Evolutionary conservation across 139 green algal species (phyloP), one percentile per base, ranked within the genome.

Genomic region (Edaphochlamys debaryana): DNA sequence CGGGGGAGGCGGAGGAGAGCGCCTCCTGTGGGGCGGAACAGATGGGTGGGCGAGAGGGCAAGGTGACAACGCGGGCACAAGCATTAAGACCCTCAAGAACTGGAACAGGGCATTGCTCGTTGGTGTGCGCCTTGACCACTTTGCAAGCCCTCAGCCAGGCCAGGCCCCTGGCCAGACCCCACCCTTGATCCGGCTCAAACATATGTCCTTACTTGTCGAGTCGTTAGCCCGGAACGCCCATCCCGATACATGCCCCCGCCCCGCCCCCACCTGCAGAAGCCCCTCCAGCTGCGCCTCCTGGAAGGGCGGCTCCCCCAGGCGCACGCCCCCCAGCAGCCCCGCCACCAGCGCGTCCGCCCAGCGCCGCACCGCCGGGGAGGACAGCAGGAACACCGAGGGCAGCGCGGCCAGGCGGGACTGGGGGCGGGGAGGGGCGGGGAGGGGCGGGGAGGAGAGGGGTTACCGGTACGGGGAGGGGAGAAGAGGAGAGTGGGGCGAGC

Each of bases 331-430:
- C 38, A 82, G 62, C 42, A 82, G 76, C 42, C 29, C 76, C 19
- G 22, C 56, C 50, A 82, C 76, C 62, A 82, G 62, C 3, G 42
- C 38, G 34, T 82, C 76, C 22, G 76, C 62, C 76, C 76, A 82
- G 63, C 17, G 30, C 38, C 76, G 76, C 5, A 66, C 76, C 23
- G 76, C 76, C 22, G 76, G 76, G 11, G 62, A 74, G 41, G 76
- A 73, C 6, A 82, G 63, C 63, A 73, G 41, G 76, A 82, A 82
- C 32, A 82, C 42, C 27, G 76, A 34, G 23, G 76, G 76, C 62
- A 82, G 76, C 7, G 76, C 62, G 27, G 64, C 64, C 17, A 82
- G 76, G 8, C 76, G 76, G 40, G 74, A 41, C 74, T 81, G 71
- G 34, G 52, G 45, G n/a, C n/a, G n/a, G 6, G 52, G 48, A 7